phyloP scores from a whole-genome alignment of 192 early-diverging fungal genomes.

The Lunasporangiospora selenospora region DNA sequence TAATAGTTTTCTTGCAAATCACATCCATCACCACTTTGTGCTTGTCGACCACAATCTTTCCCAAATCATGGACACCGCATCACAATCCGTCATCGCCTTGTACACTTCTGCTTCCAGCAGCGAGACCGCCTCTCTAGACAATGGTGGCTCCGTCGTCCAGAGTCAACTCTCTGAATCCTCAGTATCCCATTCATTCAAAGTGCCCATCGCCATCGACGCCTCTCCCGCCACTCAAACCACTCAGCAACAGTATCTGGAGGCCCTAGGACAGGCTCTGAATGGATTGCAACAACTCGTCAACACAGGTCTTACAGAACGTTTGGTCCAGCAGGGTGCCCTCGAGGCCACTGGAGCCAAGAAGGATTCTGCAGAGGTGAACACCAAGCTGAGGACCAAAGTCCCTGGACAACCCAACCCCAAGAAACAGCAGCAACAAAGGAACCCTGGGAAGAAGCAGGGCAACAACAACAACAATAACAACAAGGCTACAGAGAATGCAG shows the following conservation, averaged over 20 bases:
- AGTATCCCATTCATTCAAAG: slow-evolving; percentile 11
- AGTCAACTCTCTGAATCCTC: too few relatives aligned
- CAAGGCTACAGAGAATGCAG: background rate
- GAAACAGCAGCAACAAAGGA: slow-evolving; percentile 26
- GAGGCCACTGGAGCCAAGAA: background rate
- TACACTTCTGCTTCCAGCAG: too few relatives aligned
- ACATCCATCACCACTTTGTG: too few relatives aligned
- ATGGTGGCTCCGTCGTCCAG: too few relatives aligned
- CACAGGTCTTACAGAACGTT: slow-evolving; percentile 23
- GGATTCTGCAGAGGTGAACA: slow-evolving; percentile 10
- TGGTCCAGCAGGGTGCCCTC: slow-evolving; percentile 34
- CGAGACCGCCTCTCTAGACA: too few relatives aligned
- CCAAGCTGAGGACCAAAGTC: slow-evolving; percentile 41
- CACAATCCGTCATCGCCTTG: too few relatives aligned
- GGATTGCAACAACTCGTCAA: slow-evolving; percentile 39
- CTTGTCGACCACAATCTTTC: too few relatives aligned
- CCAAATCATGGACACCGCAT: too few relatives aligned
- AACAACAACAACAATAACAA: background rate
- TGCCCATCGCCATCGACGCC: slow-evolving; percentile 1
- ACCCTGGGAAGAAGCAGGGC: slow-evolving; percentile 2
- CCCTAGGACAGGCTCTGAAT: slow-evolving; percentile 11
- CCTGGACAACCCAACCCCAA: slow-evolving; percentile 45
- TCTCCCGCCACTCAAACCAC: background rate
- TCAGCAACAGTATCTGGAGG: slow-evolving; percentile 23
- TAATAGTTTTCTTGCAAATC: too few relatives aligned